phyloP scores from a whole-genome alignment of 2,329 filamentous ascomycete genomes.

The Scopulariopsis brevicaulis region DNA sequence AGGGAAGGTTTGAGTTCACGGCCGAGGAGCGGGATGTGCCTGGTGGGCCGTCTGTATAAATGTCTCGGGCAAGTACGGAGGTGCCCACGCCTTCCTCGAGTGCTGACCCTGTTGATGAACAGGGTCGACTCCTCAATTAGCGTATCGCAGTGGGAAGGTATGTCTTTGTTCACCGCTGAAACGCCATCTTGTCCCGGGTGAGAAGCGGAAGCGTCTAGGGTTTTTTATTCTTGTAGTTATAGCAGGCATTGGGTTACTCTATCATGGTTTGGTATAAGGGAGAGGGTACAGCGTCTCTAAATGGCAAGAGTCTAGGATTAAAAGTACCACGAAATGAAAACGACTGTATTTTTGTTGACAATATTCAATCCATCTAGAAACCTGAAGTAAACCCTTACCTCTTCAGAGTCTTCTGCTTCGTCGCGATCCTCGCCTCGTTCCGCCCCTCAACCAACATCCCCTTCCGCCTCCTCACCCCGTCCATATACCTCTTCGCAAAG shows the following conservation, averaged over 20 bases:
- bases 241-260: too few relatives aligned
- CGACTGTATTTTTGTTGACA: neutral
- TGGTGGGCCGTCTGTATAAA: neutral
- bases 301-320: too few relatives aligned
- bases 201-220: too few relatives aligned
- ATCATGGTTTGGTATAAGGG: too few relatives aligned
- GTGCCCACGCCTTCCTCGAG: too few relatives aligned
- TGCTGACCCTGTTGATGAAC: too few relatives aligned
- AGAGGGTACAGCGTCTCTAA: too few relatives aligned
- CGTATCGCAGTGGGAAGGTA: too few relatives aligned
- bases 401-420: conserved; percentile 75
- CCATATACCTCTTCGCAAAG: conserved; percentile 93
- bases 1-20: neutral
- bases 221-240: too few relatives aligned
- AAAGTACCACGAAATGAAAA: neutral
- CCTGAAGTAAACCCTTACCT: conserved; percentile 24
- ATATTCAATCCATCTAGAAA: neutral
- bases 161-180: too few relatives aligned
- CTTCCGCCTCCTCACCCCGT: conserved; percentile 76
- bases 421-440: conserved; percentile 70
- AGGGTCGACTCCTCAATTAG: too few relatives aligned
- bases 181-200: too few relatives aligned
- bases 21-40: neutral
- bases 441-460: conserved; percentile 74
- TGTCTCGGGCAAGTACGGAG: neutral